A percentile compares a stretch with the other conserved stretches of the same genome.
Evolutionary conservation across 1,284 basidiomycete species (phyloP).

Genomic region (Pseudozyma hubeiensis): DNA sequence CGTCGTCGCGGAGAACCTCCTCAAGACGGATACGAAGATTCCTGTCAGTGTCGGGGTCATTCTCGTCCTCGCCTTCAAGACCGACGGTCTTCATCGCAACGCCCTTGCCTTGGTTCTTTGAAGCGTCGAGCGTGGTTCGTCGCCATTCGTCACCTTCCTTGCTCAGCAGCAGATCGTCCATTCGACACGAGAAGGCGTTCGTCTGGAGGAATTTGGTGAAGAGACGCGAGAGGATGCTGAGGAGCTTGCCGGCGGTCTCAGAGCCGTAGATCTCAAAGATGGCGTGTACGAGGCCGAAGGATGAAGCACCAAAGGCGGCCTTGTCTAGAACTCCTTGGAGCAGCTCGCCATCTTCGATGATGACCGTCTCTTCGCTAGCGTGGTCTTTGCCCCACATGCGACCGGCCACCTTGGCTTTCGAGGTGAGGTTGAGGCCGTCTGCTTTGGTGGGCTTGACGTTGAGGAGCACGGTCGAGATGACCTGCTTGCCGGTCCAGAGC

Average conservation of each 20-base stretch:
- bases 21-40: constrained; percentile 75
- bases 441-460: constrained; percentile 89
- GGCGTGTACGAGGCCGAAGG: constrained; percentile 96
- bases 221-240: constrained; percentile 90
- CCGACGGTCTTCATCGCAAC: constrained; percentile 80
- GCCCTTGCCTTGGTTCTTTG: constrained; percentile 80
- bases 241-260: constrained; percentile 86
- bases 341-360: constrained; percentile 93
- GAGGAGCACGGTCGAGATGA: constrained; percentile 74
- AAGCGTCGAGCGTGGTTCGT: constrained; percentile 77
- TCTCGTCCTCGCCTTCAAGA: constrained; percentile 67
- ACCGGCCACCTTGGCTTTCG: constrained; percentile 87
- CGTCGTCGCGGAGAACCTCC: constrained; percentile 95
- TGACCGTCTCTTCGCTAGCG: constrained; percentile 81
- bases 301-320: constrained; percentile 94
- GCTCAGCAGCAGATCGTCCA: constrained; percentile 96
- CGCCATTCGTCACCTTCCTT: constrained; percentile 81
- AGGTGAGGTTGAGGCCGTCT: constrained; percentile 85
- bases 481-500: constrained; percentile 98
- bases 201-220: constrained; percentile 98
- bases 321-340: constrained; percentile 95
- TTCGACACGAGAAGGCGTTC: constrained; percentile 96
- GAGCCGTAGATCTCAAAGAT: constrained; percentile 99
- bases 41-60: constrained; percentile 70
- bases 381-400: constrained; percentile 76